Evolutionary conservation across 2,329 filamentous ascomycete genomes (phyloP), one percentile per base, ranked within the genome.

Genomic region (Fusarium caatingaense): DNA sequence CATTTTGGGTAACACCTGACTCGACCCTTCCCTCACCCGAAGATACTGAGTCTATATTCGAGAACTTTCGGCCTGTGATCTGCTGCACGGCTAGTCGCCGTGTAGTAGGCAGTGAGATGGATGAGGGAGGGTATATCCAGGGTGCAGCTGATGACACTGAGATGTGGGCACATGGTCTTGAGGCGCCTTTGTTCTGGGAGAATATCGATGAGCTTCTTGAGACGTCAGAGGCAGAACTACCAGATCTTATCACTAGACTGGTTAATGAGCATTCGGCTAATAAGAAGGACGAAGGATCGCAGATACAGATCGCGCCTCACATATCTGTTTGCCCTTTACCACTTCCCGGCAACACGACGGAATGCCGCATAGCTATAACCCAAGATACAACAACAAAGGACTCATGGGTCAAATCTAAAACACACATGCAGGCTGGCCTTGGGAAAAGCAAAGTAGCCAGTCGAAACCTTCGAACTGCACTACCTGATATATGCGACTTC

Each of bases 101-200:
- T 18, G 89, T 94, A 2, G 81, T 82, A 3, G 91, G 89, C 15
- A 89, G 87, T 5, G 93, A 95, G 77, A 76, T 77, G 30, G 84
- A 83, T 4, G 91, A 90, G 23, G 88, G 87, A 0, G 78, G 80
- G 6, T 99, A 99, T 76, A 91, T 99, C 63, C 96, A 98, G 80
- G 96, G 96, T 53, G 95, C 95, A 1, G 96, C 92, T 4, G 96
- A 99, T 79, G 96, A 99, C 78, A 93, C 92, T 15, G 96, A 99
- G 83, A 93, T 93, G 72, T 99, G 96, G 96, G 91, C 94, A 2
- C 83, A 87, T 56, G 93, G 93, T 0, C 86, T 98, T 18, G 96
- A 92, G 1, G 89, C 95, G 0, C 78, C 83, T 1, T 68, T 95
- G 1, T 99, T 97, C 80, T 99, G 96, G 96, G 80, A 79, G 4